Base-by-base conservation (phyloP, 176 grass and related monocot genomes). In the Avena eriantha region DNA sequence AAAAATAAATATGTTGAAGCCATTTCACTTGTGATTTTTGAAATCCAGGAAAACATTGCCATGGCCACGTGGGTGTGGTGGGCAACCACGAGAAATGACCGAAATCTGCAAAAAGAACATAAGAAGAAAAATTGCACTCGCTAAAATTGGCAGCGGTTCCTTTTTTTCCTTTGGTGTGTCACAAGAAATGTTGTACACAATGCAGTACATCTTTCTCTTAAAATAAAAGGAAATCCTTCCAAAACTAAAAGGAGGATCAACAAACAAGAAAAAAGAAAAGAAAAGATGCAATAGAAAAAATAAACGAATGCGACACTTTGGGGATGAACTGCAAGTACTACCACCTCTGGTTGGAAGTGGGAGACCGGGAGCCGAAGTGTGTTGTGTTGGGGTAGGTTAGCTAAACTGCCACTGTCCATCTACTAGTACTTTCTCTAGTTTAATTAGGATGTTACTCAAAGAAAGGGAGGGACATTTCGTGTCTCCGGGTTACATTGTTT, bases 331-430 rank as follows among this genome's bases (percentile, higher is more conserved):
- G 45, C 54, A 39, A 29, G 69, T 66, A 61, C 39, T 41, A 5
- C 48, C 55, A 17, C 64, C 18, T 60, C 53, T 33, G 8, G 26
- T 17, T 66, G 10, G 15, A 63, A 63, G 69, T 81, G 57, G 81
- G 81, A 83, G 53, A 35, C 68, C 47, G 58, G 49, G 5, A 85
- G 69, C 48, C 54, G 23, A 48, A 81, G 34, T 77, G 48, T 50
- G 76, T 79, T 73, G 9, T 33, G 26, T 3, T 35, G 34, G 61
- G 70, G 71, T 82, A 77, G 86, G 86, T 91, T 85, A 91, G 82
- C 90, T 91, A 78, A 78, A 85, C 77, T 85, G 82, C 46, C 15
- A 53, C 16, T 33, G 26, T 77, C 74, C 26, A 57, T 78, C 82
- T 65, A 4, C 51, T 1, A 34, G 49, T 67, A 80, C 64, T 63